Base-by-base conservation (phyloP, 2,329 filamentous ascomycete species). In the Apiospora hydei region DNA sequence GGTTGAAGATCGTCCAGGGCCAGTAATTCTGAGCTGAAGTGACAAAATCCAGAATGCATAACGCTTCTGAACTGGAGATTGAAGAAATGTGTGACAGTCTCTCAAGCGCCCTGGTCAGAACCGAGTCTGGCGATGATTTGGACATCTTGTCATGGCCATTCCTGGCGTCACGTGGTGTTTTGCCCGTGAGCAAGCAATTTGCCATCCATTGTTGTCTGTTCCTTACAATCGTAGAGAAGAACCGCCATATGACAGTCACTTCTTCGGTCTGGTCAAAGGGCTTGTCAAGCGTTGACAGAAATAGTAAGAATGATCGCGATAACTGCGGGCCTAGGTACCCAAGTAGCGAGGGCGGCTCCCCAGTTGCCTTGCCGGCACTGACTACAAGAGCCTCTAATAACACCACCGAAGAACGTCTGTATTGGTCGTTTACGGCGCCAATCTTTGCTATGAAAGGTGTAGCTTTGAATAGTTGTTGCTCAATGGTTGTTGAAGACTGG, bases 201-300 rank as follows among this genome's bases (percentile, higher is more conserved):
- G 96, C 94, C 85, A 99, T 94, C 94, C 96, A 98, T 79, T 98
- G 95, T 80, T 99, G 96, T 74, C 94, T 92, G 80, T 94, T 95
- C 75, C 93, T 93, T 73, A 99, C 89, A 67, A 98, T 92, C 3
- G 92, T 91, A 2, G 95, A 93, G 70, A 98, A 90, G 78, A 99
- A 91, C 71, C 89, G 90, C 96, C 96, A 99, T 26, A 94, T 92
- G 10, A 87, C 86, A 57, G 90, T 88, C 53, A 93, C 90, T 70
- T 94, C 89, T 7, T 86, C 81, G 2, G 88, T 83, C 76, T 94
- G 87, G 70, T 89, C 86, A 72, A 96, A 88, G 4, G 95, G 94
- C 75, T 90, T 91, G 76, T 96, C 94, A 38, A 98, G 86, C 73
- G 90, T 89, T 5, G 93, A 91, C 8, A 98, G 84, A 7, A 96